Percentiles rank a stretch among this genome's conserved stretches.
These are phyloP conservation scores for Hypoxylon sp. DNA, from an alignment of 2,329 filamentous ascomycete genomes.

Conservation along the genomic window DNA sequence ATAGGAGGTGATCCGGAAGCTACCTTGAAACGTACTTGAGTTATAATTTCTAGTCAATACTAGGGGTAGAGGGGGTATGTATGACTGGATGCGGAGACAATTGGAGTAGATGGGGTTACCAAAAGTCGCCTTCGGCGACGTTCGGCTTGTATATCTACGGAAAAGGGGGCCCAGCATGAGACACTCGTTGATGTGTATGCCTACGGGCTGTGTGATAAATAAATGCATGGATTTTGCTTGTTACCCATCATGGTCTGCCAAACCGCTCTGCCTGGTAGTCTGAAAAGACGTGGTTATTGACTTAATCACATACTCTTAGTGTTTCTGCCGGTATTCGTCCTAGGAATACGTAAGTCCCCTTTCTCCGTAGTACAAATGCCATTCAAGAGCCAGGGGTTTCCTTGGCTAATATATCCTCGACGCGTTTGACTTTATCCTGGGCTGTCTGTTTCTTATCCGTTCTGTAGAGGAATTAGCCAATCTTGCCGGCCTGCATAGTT, in stretches of 20 bases:
- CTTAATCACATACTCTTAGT: not conserved
- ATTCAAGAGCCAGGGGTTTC: slow-evolving; percentile 23
- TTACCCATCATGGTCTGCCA: not conserved
- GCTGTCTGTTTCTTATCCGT: slow-evolving; percentile 89
- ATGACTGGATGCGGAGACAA: slow-evolving; percentile 1
- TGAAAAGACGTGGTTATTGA: not conserved
- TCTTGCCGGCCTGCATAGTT: not conserved
- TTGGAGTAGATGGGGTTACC: not conserved
- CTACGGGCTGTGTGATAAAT: slow-evolving; percentile 21
- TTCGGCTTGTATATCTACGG: slow-evolving; percentile 29
- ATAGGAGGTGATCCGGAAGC: slow-evolving; percentile 50
- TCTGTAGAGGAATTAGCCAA: slow-evolving; percentile 58
- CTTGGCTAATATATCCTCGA: slow-evolving; percentile 65
- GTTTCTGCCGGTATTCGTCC: too few species aligned
- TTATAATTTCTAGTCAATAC: slow-evolving; percentile 5
- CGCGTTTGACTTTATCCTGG: slow-evolving; percentile 81
- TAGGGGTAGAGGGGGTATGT: not conserved
- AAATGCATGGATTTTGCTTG: slow-evolving; percentile 27
- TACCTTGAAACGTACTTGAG: too few species aligned
- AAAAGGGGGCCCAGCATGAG: slow-evolving; percentile 6
- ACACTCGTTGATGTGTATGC: slow-evolving; percentile 13
- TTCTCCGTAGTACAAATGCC: too few species aligned
- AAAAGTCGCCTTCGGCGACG: slow-evolving; percentile 20
- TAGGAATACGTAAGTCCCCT: not conserved
- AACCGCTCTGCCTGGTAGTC: not conserved